Base-by-base conservation (phyloP, 768 basidiomycete genomes). In the Sarcodon sp. region DNA sequence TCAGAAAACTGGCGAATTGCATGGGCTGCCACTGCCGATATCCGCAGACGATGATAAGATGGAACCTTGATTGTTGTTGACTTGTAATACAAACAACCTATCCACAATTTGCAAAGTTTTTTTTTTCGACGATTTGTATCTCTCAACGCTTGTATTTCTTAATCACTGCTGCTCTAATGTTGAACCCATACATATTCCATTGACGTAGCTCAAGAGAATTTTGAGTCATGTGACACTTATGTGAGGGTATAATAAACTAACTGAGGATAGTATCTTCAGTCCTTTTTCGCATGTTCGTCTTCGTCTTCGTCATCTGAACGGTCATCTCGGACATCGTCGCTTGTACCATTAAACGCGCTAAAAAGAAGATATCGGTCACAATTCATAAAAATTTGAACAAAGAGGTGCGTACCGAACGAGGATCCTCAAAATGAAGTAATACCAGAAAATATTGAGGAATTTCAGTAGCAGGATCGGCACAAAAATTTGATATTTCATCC, bases 371-470 rank as follows among this genome's bases (percentile, higher is more conserved):
- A 15, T 16, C 8, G 16, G n/a, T 18, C 44, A 8, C 21, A 7
- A 9, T n/a, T 45, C 5, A 45, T 16, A 15, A n/a, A 16, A 32
- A 45, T 21, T 15, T 9, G 16, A 27, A 50, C n/a, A 12, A 32
- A 38, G 39, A 43, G 21, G 5, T 9, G 67, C 80, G 39, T 53
- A 90, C 88, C 85, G 73, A 44, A 73, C 63, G 12, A 84, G 69
- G 46, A 94, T 83, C 47, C 89, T 79, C 61, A 75, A 64, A 61
- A 97, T 91, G 27, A 91, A 69, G 65, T 71, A 79, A 62, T 87
- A 94, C 93, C 93, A 97, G 71, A 96, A 96, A 21, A 94, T 50
- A 60, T 97, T 97, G 56, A 99, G 70, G 36, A 77, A 55, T 60
- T 92, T 89, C 12, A 99, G 70, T 0, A 89, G 65, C 6, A 79